Conservation (phyloP, 148 eudicot species). For the Arctostaphylos glauca region DNA sequence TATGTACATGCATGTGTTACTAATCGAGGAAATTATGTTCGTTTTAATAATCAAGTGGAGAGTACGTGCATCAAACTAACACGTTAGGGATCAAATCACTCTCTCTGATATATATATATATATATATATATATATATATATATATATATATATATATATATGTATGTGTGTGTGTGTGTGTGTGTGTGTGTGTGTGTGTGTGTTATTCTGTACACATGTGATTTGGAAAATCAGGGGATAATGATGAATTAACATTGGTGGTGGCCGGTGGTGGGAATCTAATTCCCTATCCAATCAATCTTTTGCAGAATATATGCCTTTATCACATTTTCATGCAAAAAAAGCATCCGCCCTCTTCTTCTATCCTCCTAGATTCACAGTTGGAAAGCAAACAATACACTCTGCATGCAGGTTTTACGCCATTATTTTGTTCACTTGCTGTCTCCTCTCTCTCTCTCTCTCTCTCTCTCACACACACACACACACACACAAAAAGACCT, state of each 20-base stretch:
- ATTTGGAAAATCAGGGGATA: background rate
- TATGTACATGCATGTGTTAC: no score
- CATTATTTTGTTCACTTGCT: background rate
- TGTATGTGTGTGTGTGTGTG: no score
- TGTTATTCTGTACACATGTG: background rate
- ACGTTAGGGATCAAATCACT: no score
- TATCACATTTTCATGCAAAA: constrained; percentile 10
- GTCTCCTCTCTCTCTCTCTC: constrained; percentile 3
- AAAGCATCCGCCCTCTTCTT: background rate
- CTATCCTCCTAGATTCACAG: background rate
- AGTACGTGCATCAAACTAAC: no score
- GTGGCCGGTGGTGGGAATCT: background rate
- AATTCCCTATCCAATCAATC: constrained; percentile 12
- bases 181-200: no score
- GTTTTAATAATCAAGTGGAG: no score
- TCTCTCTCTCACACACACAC: background rate
- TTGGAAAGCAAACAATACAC: background rate
- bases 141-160: no score
- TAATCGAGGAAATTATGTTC: no score
- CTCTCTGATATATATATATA: no score
- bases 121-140: no score
- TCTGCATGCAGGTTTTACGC: background rate
- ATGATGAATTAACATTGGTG: no score
- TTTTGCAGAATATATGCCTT: constrained; percentile 1
- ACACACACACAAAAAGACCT: background rate